Base-by-base conservation (phyloP, 345 rosid genomes). In the Capsella bursapastoris region DNA sequence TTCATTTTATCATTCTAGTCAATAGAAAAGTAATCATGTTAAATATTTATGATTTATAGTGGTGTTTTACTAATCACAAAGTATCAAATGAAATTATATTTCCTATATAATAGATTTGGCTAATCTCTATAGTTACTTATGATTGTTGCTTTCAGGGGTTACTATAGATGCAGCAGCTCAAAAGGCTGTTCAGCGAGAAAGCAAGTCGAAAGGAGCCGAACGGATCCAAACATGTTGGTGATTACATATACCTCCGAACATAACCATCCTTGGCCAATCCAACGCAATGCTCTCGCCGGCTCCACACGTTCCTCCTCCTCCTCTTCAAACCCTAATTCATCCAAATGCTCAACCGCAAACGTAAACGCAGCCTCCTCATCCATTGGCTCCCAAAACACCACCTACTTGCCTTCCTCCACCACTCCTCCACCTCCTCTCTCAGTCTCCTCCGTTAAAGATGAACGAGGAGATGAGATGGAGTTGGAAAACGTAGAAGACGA, bases 181-280 rank as follows among this genome's bases (percentile, higher is more conserved):
- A 93, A 93, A 75, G 98, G 97, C 11, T 93, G 97, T 82, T 85
- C 96, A 12, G 98, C 97, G 0, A 84, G 98, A 81, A 93, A 90
- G 60, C 98, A 93, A 86, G 98, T 93, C 4, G 98, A 93, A 82
- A 65, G 97, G 8, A 90, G 97, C 87, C 84, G 94, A 32, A 84
- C 89, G 0, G 98, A 93, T 83, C 94, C 98, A 11, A 91, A 87
- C 76, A 91, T 91, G 98, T 79, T 93, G 59, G 96, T 93, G 7
- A 90, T 93, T 45, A 91, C 98, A 25, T 93, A 93, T 80, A 93
- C 98, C 0, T 91, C 96, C 0, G 98, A 93, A 76, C 98, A 93
- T 73, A 93, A 91, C 62, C 97, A 93, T 83, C 96, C 96, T 11
- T 88, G 92, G 92, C 96, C 96, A 0, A 88, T 90, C 2, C 96